These are phyloP conservation scores for Inonotus obliquus DNA, from an alignment of 1,284 basidiomycete genomes.

Conservation along the genomic window DNA sequence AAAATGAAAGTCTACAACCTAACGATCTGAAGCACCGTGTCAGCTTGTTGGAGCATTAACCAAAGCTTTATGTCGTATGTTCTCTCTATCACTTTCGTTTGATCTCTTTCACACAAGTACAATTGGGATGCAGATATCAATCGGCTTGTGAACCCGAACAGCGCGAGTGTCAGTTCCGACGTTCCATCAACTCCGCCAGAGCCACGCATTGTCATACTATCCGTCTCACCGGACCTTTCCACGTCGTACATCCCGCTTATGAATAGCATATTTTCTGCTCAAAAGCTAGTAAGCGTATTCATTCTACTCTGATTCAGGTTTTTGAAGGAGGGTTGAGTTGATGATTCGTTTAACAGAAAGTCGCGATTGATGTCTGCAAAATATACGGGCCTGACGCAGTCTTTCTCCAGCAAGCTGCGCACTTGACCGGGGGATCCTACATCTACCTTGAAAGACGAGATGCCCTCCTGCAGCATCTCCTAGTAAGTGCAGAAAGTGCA, in stretches of 20 bases:
- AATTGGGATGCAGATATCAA: constrained; percentile 68
- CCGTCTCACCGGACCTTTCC: constrained; percentile 85
- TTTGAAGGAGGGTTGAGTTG: background rate
- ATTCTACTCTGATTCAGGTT: background rate
- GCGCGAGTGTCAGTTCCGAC: constrained; percentile 30
- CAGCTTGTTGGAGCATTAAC: constrained; percentile 84
- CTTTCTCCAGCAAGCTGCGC: constrained; percentile 95
- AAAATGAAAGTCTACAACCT: constrained; percentile 1
- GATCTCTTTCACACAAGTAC: too few species aligned
- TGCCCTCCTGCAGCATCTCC: constrained; percentile 83
- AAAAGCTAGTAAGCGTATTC: constrained; percentile 74
- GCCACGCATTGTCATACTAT: constrained; percentile 86
- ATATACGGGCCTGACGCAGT: constrained; percentile 87
- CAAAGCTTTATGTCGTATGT: constrained; percentile 85
- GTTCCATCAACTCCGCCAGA: constrained; percentile 51
- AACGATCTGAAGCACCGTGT: constrained; percentile 45
- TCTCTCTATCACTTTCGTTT: background rate
- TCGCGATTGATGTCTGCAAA: constrained; percentile 95
- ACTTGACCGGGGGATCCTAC: constrained; percentile 93
- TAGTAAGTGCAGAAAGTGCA: constrained; percentile 44
- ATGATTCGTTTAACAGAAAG: constrained; percentile 57
- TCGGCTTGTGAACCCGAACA: constrained; percentile 49
- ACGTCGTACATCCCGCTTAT: constrained; percentile 95
- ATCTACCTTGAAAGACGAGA: constrained; percentile 79
- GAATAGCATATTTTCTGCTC: constrained; percentile 99